Base-by-base conservation (phyloP, 345 rosid species). In the Barbarea vulgaris region DNA sequence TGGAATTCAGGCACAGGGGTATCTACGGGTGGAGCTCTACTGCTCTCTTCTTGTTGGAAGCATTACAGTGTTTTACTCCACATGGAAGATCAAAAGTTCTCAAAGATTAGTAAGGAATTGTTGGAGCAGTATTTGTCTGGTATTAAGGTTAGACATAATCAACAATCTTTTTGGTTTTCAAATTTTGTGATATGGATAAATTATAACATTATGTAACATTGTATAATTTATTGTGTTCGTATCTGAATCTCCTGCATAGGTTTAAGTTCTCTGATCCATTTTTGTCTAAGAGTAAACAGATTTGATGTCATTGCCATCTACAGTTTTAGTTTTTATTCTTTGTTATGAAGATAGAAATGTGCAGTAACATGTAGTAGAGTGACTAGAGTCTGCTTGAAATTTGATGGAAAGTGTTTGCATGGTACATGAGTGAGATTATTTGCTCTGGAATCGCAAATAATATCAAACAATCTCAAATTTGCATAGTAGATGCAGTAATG, bases 1-100 rank as follows among this genome's bases (percentile, higher is more conserved):
- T 74, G 83, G 62, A 48, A 74, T 79, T 64, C 85, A 87, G 93
- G 78, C 60, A 61, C 79, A 72, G 70, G 77, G 71, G 30, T 71
- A 52, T 37, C 68, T 64, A 76, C 37, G 39, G 72, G 83, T 59
- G 81, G 91, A 71, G 84, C 84, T 58, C 77, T 81, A 33, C 84
- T 93, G 52, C 85, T 93, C 59, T 89, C 88, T 78, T 91, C 97
- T 41, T 91, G 97, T 71, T 93, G 98, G 98, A 91, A 87, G 85
- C 91, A 91, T 73, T 93, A 85, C 64, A 67, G 92, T 71, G 51
- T 74, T 74, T 81, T 93, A 47, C 78, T 91, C 80, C 90, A 83
- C 81, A 72, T 93, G 81, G 98, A 93, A 81, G 96, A 89, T 82
- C 83, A 46, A 48, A 87, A 81, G 42, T 85, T 87, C 75, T 72